Conservation (phyloP, 1,139 yeast species). For the Suhomyces guaymorum region DNA sequence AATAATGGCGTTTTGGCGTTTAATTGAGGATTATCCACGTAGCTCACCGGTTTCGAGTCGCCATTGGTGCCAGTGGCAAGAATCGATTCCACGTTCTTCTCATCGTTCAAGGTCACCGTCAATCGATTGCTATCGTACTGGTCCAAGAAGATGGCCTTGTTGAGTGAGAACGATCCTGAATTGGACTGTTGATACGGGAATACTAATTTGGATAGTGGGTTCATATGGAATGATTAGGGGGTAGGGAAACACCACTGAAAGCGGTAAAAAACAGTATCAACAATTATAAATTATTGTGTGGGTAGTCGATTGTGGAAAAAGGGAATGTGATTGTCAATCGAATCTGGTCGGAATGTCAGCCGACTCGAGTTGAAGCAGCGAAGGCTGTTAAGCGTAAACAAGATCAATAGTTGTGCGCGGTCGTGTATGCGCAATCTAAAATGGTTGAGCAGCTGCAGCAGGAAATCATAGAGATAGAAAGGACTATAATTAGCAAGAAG, state of each 20-base stretch:
- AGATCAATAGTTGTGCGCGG: too few relatives aligned
- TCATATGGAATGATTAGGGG: constrained; percentile 5
- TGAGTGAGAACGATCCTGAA: constrained; percentile 21
- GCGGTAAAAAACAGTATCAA: too few relatives aligned
- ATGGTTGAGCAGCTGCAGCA: too few relatives aligned
- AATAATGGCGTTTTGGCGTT: constrained; percentile 27
- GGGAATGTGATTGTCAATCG: too few relatives aligned
- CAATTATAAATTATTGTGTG: too few relatives aligned
- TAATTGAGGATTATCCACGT: constrained; percentile 26
- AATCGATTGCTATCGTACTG: constrained; percentile 23
- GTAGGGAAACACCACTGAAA: too few relatives aligned
- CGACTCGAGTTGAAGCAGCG: too few relatives aligned
- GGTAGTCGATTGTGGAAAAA: too few relatives aligned
- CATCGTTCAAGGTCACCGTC: constrained; percentile 21
- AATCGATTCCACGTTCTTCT: constrained; percentile 20
- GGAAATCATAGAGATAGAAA: too few relatives aligned
- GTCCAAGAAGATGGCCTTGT: constrained; percentile 27
- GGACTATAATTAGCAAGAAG: background rate
- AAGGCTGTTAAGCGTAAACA: too few relatives aligned
- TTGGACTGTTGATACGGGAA: constrained; percentile 29
- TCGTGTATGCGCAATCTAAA: too few relatives aligned
- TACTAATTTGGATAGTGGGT: constrained; percentile 17
- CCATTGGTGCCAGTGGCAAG: constrained; percentile 13
- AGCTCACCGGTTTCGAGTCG: constrained; percentile 21
- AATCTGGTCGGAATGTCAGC: too few relatives aligned